Base-by-base conservation (phyloP, 2,329 filamentous ascomycete genomes). In the Volutella citrinella region DNA sequence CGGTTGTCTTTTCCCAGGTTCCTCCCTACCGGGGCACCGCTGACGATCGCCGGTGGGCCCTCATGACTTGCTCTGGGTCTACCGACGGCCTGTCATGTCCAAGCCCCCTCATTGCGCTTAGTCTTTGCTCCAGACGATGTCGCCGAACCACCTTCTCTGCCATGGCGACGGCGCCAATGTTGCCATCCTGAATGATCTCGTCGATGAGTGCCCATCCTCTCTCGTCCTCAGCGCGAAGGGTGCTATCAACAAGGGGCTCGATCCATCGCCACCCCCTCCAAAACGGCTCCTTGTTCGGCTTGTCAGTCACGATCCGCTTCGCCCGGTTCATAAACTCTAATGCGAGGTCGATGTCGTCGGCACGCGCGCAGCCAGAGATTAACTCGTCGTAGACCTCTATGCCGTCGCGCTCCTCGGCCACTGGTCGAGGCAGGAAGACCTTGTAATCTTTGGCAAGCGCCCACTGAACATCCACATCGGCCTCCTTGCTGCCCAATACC, bases 151-250 rank as follows among this genome's bases (percentile, higher is more conserved):
- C 37, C 34, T 30, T 37, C 29, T 43, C 43, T 36, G 59, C 36
- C 34, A 45, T 48, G 15, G 40, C 28, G 10, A 34, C 43, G 16
- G 43, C 40, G 2, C 41, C 42, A 9, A n/a, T n/a, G n/a, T n/a
- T n/a, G n/a, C n/a, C 23, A 14, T 34, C 36, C 31, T 36, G 34
- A 19, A 42, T 32, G 27, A 63, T 27, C 28, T 42, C 41, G 30
- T 63, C 59, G 20, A 63, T 46, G 6, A 63, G 38, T 7, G 41
- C 32, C 60, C 58, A 62, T 26, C 64, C 54, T 7, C 58, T 47
- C 14, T 41, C 30, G 16, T 64, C 58, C 42, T 62, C 48, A 12
- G 40, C 45, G 15, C 43, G 49, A 13, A 55, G 39, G 5, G 57
- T 56, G 15, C 38, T 34, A 20, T 51, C 43, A 20, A 61, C 38